Percentiles rank a stretch among this genome's conserved stretches.
Conservation (phyloP, 2,329 filamentous ascomycete species). For the Gyromitra esculenta region DNA sequence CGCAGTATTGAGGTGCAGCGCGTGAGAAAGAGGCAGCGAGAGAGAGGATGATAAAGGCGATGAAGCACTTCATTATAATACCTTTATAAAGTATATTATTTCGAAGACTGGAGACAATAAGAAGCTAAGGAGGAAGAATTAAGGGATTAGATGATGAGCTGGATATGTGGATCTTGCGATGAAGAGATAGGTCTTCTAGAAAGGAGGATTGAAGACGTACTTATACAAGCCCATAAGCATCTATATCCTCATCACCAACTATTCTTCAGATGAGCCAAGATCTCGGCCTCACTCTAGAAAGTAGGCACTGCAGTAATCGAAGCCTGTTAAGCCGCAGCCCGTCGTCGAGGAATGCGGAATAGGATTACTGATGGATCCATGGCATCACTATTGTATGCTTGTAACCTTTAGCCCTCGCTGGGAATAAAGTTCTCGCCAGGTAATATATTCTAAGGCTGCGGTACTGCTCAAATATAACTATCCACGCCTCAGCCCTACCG, state of each 20-base stretch:
- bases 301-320: not conserved
- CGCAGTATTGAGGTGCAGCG: constrained; percentile 5
- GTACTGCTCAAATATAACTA: not conserved
- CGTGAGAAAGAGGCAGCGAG: constrained; percentile 1
- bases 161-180: constrained; percentile 11
- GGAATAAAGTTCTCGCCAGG: not conserved
- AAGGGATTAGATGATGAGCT: constrained; percentile 59
- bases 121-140: constrained; percentile 30
- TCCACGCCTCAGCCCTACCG: not conserved
- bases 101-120: not conserved
- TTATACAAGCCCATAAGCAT: not conserved
- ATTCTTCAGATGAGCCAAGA: not conserved
- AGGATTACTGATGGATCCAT: not conserved
- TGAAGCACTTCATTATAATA: constrained; percentile 29
- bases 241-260: not conserved
- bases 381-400: not conserved
- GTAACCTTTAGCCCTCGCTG: not conserved
- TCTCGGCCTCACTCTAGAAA: not conserved
- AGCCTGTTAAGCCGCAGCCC: not conserved
- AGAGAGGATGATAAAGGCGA: constrained; percentile 14
- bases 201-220: constrained; percentile 12
- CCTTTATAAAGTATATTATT: not conserved
- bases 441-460: not conserved
- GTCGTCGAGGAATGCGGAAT: not conserved
- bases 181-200: not conserved